phyloP scores from a whole-genome alignment of 1,284 basidiomycete genomes.

The Prillingera fragicola region DNA sequence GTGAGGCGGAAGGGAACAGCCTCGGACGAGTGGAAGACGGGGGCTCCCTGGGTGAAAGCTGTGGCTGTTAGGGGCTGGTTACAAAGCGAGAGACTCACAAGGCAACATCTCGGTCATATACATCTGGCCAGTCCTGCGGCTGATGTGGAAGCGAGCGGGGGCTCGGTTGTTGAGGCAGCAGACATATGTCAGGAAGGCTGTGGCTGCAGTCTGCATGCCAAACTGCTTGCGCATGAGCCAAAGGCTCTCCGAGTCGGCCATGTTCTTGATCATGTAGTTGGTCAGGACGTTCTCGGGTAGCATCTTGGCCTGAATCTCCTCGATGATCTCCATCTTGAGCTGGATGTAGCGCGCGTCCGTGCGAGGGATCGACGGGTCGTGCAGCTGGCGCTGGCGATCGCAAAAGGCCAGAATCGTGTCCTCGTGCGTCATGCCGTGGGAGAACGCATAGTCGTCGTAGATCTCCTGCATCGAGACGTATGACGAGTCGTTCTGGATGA shows the following conservation, averaged over 20 bases:
- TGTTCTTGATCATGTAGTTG: constrained; percentile 81
- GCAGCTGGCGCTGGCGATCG: constrained; percentile 70
- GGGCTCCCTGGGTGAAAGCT: constrained; percentile 54
- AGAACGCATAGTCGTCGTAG: constrained; percentile 82
- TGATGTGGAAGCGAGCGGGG: constrained; percentile 82
- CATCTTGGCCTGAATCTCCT: constrained; percentile 84
- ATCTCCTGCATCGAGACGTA: constrained; percentile 91
- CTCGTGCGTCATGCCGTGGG: constrained; percentile 72
- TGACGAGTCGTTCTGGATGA: constrained; percentile 86
- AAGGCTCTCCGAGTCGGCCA: constrained; percentile 77
- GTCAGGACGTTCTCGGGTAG: constrained; percentile 83
- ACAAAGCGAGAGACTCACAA: constrained; percentile 51
- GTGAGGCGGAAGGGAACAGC: constrained; percentile 94
- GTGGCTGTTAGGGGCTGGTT: constrained; percentile 5
- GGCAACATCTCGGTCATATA: constrained; percentile 86
- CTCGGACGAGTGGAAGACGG: constrained; percentile 72
- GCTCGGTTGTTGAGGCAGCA: constrained; percentile 78
- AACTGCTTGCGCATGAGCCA: constrained; percentile 99
- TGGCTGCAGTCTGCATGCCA: constrained; percentile 78
- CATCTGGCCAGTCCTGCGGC: constrained; percentile 79
- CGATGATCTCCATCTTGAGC: constrained; percentile 73
- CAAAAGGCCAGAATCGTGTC: constrained; percentile 79
- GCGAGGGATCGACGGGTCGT: constrained; percentile 41
- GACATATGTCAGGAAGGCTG: constrained; percentile 88
- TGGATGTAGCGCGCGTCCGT: constrained; percentile 32